A percentile compares a stretch with the other conserved stretches of the same genome.
phyloP scores from a whole-genome alignment of 2,329 filamentous ascomycete species.

The Calonectria pseudoreteaudii region DNA sequence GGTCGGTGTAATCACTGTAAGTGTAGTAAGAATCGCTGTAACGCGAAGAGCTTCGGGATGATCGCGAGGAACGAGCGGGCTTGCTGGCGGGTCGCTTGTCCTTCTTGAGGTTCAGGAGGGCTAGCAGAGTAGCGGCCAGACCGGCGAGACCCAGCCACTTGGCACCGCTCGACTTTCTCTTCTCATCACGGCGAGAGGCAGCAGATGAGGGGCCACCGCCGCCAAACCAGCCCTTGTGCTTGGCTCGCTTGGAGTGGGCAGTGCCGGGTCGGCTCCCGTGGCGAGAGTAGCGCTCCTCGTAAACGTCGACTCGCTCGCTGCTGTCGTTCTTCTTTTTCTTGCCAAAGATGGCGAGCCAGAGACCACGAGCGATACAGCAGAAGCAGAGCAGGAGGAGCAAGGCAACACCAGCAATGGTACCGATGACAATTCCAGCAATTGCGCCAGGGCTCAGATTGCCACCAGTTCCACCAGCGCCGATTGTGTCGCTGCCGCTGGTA shows the following conservation, averaged over 20 bases:
- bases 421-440: constrained; percentile 85
- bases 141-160: constrained; percentile 67
- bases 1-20: constrained; percentile 62
- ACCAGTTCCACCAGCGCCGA: constrained; percentile 51
- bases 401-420: constrained; percentile 73
- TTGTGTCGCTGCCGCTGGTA: constrained; percentile 60
- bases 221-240: constrained; percentile 69
- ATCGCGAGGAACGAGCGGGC: constrained; percentile 48
- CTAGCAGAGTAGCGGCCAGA: constrained; percentile 62
- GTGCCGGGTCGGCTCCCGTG: constrained; percentile 57
- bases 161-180: constrained; percentile 63
- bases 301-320: constrained; percentile 68
- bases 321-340: constrained; percentile 63
- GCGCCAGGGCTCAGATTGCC: constrained; percentile 74
- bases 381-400: constrained; percentile 79
- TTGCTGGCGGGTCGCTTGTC: constrained; percentile 59
- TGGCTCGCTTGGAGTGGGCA: constrained; percentile 61
- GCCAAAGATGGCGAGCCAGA: constrained; percentile 74
- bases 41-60: constrained; percentile 56
- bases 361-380: constrained; percentile 75
- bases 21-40: constrained; percentile 67
- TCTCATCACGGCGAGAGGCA: constrained; percentile 55
- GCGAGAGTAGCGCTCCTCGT: constrained; percentile 72
- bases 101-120: constrained; percentile 66
- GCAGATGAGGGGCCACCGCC: constrained; percentile 57